A percentile compares a stretch with the other conserved stretches of the same genome.
Evolutionary conservation across 257 asterid species (phyloP).

Genomic region (Coffea eugenioides): DNA sequence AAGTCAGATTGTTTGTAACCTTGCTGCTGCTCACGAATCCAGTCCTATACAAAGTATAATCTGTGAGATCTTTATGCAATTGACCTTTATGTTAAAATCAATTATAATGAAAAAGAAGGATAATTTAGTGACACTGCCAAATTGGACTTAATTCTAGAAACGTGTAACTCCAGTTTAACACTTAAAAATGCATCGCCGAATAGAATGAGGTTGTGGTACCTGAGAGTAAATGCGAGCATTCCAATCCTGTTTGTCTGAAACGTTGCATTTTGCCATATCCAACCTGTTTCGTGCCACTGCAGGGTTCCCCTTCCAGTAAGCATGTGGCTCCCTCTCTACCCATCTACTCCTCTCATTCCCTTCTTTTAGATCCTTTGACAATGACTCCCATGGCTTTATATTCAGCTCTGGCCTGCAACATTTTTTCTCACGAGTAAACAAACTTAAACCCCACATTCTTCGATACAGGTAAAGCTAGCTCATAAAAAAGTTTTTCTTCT

Average conservation of each 20-base stretch:
- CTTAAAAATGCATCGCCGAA: no score
- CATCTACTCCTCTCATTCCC: slow-evolving; percentile 59
- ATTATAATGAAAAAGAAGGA: no score
- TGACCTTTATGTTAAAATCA: background rate
- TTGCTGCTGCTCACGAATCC: background rate
- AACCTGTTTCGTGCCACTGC: slow-evolving; percentile 47
- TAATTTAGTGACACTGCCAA: no score
- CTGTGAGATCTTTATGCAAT: background rate
- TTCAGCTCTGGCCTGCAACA: slow-evolving; percentile 64
- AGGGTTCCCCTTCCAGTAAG: slow-evolving; percentile 91
- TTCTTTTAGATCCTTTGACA: slow-evolving; percentile 47
- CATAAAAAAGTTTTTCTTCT: no score
- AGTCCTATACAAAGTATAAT: background rate
- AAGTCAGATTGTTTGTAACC: slow-evolving; percentile 19
- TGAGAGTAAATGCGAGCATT: slow-evolving; percentile 70
- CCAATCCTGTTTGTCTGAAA: slow-evolving; percentile 76
- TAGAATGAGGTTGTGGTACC: slow-evolving; percentile 29
- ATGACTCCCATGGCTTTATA: slow-evolving; percentile 73
- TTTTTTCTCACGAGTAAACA: background rate
- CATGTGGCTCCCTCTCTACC: slow-evolving; percentile 75
- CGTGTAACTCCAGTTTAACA: no score
- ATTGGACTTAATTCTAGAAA: no score
- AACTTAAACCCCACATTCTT: no score
- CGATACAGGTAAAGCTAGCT: no score
- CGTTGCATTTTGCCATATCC: slow-evolving; percentile 79